These are phyloP conservation scores for Bryum argenteum DNA, from an alignment of 225 moss, liverwort and hornwort species.

Conservation along the genomic window DNA sequence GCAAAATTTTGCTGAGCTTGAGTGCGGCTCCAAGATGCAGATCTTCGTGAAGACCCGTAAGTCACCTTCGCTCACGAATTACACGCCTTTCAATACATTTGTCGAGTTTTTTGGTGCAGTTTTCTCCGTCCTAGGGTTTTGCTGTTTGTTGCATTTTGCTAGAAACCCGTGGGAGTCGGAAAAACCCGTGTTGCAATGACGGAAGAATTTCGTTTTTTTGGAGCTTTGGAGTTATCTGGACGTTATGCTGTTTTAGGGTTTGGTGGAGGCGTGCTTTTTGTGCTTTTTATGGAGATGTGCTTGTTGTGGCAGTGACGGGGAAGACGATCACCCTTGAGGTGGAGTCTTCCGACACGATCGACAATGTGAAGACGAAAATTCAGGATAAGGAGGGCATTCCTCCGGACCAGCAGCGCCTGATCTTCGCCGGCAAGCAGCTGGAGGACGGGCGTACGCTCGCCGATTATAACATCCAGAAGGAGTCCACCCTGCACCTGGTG, in stretches of 20 bases:
- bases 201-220: conserved; percentile 29
- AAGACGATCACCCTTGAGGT: conserved; percentile 90
- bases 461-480: conserved; percentile 62
- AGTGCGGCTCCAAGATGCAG: conserved; percentile 62
- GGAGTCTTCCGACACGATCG: conserved; percentile 66
- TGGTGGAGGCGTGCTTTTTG: not conserved
- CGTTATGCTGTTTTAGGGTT: not conserved
- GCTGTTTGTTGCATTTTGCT: not conserved
- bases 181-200: conserved; percentile 27
- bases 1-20: conserved; percentile 53
- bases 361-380: conserved; percentile 62
- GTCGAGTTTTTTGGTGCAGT: not conserved
- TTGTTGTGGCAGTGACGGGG: conserved; percentile 58
- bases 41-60: conserved; percentile 76
- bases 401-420: conserved; percentile 61
- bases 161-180: not conserved
- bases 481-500: conserved; percentile 58
- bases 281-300: no score
- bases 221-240: not conserved
- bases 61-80: not conserved
- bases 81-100: not conserved
- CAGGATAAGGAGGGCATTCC: conserved; percentile 65
- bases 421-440: conserved; percentile 59
- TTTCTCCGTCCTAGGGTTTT: not conserved
- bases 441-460: conserved; percentile 60